Evolutionary conservation across 257 asterid genomes (phyloP), one percentile per base, ranked within the genome.

Genomic region (Capsicum baccatum): DNA sequence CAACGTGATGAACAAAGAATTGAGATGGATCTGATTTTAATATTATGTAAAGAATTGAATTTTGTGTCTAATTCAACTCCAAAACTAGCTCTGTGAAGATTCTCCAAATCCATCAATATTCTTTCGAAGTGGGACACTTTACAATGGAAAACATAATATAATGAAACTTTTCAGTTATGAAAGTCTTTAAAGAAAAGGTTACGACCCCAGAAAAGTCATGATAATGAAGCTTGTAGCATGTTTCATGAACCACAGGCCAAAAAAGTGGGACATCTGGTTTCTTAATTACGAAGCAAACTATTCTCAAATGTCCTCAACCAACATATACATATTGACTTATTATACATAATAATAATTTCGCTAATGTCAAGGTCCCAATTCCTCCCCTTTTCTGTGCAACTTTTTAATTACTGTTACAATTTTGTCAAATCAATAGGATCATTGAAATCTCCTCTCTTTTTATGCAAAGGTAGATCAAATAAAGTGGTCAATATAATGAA

Each of bases 401-500:
- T 26, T 55, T 26, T 52, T 55, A 26, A 78, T 26, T 35, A 33
- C 54, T 54, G 42, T 33, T 50, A 13, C 63, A 52, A 21, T 19
- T 74, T 50, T 21, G 62, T 50, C 80, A 74, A 19, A 19, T 59
- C 6, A 1, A 6, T 3, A 8, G n/a, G 59, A 47, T 12, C 8
- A 16, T 11, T 47, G 79, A 73, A 73, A 48, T 42, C 5, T 12
- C 11, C 21, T 2, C 2, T 35, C 9, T 26, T 26, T 26, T 26
- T 69, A 9, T 47, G 6, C n/a, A 47, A 71, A 71, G 3, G 11
- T 5, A 47, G 17, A 50, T 47, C 13, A 74, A 50, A 74, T 11
- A 74, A 59, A 74, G 59, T 52, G 11, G 81, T 55, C 63, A 76
- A 76, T 76, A 15, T 8, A 76, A 76, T 52, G 81, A 21, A 15